phyloP scores from a whole-genome alignment of 23 red algal genomes.

The Cyanidioschyzon merolae region DNA sequence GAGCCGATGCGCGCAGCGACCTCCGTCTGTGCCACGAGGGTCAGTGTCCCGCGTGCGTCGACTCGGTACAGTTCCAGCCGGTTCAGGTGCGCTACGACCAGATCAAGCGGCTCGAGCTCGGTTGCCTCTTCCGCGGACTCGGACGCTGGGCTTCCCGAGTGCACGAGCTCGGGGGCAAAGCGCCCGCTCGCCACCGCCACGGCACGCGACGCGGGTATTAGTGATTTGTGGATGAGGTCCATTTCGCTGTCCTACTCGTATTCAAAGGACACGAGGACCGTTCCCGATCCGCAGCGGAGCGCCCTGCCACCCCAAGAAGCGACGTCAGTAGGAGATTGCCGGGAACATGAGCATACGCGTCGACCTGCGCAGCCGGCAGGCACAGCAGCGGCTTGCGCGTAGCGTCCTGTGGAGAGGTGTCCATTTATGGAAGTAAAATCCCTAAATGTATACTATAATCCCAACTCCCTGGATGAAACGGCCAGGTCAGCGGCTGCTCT shows the following conservation, averaged over 20 bases:
- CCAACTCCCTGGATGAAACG: no score
- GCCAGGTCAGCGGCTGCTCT: no score
- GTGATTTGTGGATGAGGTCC: not conserved
- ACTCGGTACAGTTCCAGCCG: not conserved
- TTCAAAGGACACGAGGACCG: no score
- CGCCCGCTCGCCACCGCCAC: not conserved
- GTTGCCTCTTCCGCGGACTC: not conserved
- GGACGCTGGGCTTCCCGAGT: not conserved
- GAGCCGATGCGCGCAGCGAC: not conserved
- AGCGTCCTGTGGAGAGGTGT: no score
- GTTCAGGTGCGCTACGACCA: not conserved
- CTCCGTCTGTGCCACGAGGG: not conserved
- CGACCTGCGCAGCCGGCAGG: no score
- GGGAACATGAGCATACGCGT: no score
- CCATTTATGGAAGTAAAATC: no score
- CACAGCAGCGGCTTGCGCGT: no score
- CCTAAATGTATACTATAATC: no score
- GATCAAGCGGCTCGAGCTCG: not conserved
- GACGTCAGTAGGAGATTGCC: no score
- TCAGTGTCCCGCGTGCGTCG: not conserved
- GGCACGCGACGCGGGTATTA: not conserved
- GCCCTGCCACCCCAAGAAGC: no score
- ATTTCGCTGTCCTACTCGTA: not conserved
- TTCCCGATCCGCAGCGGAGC: no score
- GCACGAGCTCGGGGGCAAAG: conserved; percentile 2